A percentile compares a stretch with the other conserved stretches of the same genome.
These are phyloP conservation scores for Neolecta irregularis DNA, from an alignment of 1,139 yeast species.

Conservation along the genomic window DNA sequence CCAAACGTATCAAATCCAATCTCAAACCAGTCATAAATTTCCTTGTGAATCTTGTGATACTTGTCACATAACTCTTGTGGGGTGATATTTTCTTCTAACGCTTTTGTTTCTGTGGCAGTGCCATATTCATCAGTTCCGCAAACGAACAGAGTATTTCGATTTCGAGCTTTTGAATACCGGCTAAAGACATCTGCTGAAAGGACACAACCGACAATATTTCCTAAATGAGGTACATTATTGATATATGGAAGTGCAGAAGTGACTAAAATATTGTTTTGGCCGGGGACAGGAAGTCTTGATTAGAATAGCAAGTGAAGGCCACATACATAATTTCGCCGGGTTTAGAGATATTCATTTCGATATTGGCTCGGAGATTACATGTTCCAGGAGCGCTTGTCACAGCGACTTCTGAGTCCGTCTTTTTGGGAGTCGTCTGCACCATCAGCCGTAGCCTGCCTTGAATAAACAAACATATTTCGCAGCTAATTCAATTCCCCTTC, in stretches of 20 bases:
- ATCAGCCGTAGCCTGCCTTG: background rate
- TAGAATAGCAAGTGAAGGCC: constrained; percentile 24
- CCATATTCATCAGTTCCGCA: constrained; percentile 99
- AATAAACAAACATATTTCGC: background rate
- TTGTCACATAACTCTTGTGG: constrained; percentile 84
- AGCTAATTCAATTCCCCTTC: background rate
- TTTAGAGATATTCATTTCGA: constrained; percentile 18
- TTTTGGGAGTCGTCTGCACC: constrained; percentile 42
- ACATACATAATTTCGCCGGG: constrained; percentile 22
- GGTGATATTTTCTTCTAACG: constrained; percentile 78
- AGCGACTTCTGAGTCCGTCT: constrained; percentile 26
- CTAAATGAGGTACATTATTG: constrained; percentile 94
- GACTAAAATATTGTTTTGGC: constrained; percentile 65
- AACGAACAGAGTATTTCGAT: constrained; percentile 66
- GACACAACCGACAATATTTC: constrained; percentile 90
- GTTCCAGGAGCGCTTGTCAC: too few relatives aligned
- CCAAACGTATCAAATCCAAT: constrained; percentile 91
- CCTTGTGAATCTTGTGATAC: constrained; percentile 70
- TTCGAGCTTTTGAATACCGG: constrained; percentile 77
- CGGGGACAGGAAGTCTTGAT: constrained; percentile 43
- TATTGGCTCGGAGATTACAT: constrained; percentile 28
- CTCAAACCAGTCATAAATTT: constrained; percentile 92
- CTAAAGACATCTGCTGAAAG: constrained; percentile 88
- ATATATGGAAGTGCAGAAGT: constrained; percentile 97
- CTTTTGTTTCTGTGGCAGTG: constrained; percentile 97